phyloP scores from a whole-genome alignment of 2,329 filamentous ascomycete genomes.

The Xylaria arbuscula region DNA sequence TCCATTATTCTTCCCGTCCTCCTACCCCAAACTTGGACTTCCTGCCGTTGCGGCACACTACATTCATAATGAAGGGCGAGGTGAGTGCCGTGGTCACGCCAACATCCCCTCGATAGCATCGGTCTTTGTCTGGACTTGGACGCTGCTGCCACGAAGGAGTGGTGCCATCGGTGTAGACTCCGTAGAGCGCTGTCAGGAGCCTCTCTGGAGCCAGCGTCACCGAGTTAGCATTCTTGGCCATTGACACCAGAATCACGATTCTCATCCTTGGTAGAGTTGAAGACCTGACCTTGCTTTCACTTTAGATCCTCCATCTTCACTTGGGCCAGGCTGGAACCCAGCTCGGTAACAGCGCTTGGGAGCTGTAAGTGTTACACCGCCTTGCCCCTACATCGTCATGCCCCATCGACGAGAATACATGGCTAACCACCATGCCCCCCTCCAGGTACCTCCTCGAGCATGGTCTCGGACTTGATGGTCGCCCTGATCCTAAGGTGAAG shows the following conservation, averaged over 20 bases:
- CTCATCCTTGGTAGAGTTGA: conserved; percentile 3
- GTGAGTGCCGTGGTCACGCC: conserved; percentile 53
- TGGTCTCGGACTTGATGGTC: conserved; percentile 73
- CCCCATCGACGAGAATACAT: neutral
- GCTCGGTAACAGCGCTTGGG: conserved; percentile 80
- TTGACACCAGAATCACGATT: conserved; percentile 4
- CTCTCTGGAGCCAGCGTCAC: neutral
- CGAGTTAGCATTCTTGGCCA: neutral
- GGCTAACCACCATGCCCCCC: conserved; percentile 26
- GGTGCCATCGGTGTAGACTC: neutral
- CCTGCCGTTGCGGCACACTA: conserved; percentile 31
- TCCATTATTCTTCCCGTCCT: conserved; percentile 7
- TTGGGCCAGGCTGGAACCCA: conserved; percentile 77
- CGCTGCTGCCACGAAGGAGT: neutral
- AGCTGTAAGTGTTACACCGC: conserved; percentile 69
- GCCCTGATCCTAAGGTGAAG: conserved; percentile 69
- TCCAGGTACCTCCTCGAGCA: conserved; percentile 77
- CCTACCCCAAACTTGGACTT: conserved; percentile 25
- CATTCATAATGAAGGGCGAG: conserved; percentile 67
- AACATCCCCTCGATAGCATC: conserved; percentile 29
- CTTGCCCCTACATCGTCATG: neutral
- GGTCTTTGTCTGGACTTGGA: neutral
- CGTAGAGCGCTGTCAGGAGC: neutral
- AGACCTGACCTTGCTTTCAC: conserved; percentile 36
- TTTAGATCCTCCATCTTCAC: conserved; percentile 72